Base-by-base conservation (phyloP, 2,329 filamentous ascomycete species). In the Verticillium albo-atrum region DNA sequence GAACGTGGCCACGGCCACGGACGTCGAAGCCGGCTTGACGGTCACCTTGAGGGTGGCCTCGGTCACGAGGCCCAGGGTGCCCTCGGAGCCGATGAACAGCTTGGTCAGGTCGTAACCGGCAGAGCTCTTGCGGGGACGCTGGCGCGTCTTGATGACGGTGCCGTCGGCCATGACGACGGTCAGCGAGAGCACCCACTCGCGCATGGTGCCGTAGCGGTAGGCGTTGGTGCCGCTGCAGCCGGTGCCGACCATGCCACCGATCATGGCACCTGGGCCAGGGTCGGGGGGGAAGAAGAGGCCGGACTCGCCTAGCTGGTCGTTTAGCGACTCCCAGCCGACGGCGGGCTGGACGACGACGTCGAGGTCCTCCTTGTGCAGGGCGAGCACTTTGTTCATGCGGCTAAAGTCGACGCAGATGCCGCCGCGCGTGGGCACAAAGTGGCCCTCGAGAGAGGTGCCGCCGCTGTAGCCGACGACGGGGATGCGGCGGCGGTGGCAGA, bases 151-250 rank as follows among this genome's bases (percentile, higher is more conserved):
- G 76, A 97, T 89, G 56, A 97, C 76, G 1, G 92, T 96, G 55
- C 92, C 92, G 73, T 97, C 93, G 20, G 92, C 92, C 67, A 97
- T 82, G 12, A 97, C 92, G 4, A 96, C 91, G 0, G 92, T 97
- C 65, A 97, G 76, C 58, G 85, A 89, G 25, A 96, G 77, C 14
- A 97, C 93, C 92, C 92, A 97, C 71, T 97, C 92, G 63, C 91
- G 88, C 92, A 97, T 97, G 2, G 92, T 97, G 63, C 92, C 93
- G 72, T 96, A 97, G 60, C 92, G 84, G 77, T 96, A 96, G 17
- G 92, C 89, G 72, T 97, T 97, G 15, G 92, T 97, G 61, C 92
- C 92, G 69, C 81, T 85, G 76, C 82, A 85, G 35, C 83, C 83
- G 3, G 89, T 92, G 25, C 89, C 89, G 34, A 92, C 85, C 89